These are phyloP conservation scores for Tricholomella constricta DNA, from an alignment of 768 basidiomycete species.

Conservation along the genomic window DNA sequence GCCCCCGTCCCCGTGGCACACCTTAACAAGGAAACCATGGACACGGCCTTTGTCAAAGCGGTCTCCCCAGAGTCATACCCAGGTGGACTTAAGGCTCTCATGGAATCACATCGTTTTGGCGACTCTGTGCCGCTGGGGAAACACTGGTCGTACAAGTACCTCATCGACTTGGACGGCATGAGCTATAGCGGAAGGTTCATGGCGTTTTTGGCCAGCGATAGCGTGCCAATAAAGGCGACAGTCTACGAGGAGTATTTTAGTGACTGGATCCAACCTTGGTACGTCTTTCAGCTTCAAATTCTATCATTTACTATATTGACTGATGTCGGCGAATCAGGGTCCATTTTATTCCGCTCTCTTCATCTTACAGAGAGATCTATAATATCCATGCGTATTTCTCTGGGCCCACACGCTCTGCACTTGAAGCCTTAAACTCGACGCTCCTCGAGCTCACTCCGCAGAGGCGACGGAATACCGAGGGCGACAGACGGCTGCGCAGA, in stretches of 20 bases:
- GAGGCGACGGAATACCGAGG: constrained; percentile 48
- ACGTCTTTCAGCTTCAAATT: constrained; percentile 11
- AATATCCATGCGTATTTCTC: constrained; percentile 94
- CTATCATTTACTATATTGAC: neutral
- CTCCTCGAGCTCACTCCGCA: constrained; percentile 32
- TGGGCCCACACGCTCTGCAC: constrained; percentile 66
- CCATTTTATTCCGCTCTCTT: constrained; percentile 91
- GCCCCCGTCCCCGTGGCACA: constrained; percentile 56
- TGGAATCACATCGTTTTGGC: constrained; percentile 65
- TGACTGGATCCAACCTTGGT: constrained; percentile 92
- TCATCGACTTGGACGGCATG: constrained; percentile 94
- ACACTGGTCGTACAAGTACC: constrained; percentile 93
- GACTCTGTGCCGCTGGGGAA: constrained; percentile 79
- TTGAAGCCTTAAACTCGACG: constrained; percentile 56
- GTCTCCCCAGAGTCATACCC: constrained; percentile 74
- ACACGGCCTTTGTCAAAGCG: constrained; percentile 81
- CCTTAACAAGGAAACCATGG: constrained; percentile 83
- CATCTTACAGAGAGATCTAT: constrained; percentile 88
- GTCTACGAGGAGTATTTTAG: constrained; percentile 90
- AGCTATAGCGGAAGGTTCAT: constrained; percentile 91
- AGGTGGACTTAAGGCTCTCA: constrained; percentile 68
- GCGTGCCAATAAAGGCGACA: constrained; percentile 86
- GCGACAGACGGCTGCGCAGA: constrained; percentile 71
- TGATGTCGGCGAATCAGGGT: constrained; percentile 53
- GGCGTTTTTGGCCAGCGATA: constrained; percentile 83